Evolutionary conservation across 2,329 filamentous ascomycete genomes (phyloP), one percentile per base, ranked within the genome.

Genomic region (Microdochium bolleyi): DNA sequence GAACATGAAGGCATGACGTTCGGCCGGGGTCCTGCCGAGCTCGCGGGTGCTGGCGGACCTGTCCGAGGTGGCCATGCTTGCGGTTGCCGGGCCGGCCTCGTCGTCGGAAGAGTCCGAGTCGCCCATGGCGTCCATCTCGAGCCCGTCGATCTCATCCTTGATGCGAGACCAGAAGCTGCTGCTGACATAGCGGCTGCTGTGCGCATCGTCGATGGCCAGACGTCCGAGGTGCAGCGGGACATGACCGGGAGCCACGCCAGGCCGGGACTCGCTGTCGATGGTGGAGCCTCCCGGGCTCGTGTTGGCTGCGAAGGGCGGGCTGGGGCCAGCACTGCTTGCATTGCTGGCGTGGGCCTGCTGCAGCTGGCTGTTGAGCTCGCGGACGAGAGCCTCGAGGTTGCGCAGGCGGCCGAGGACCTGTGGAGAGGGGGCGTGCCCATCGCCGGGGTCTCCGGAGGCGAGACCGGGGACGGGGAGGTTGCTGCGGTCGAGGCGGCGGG

Each of bases 131-230:
- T 74, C 71, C 55, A 66, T 70, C 50, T 74, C 74, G 2, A 78
- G 61, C 1, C 65, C 71, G 53, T 75, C 69, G 9, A 80, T 67
- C 73, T 81, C 79, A 49, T 81, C 76, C 51, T 74, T 76, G n/a
- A 82, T 70, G 1, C 72, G 71, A 2, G 77, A 77, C 78, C 78
- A 82, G 57, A 82, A 81, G 14, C 73, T 73, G 55, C 69, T 79
- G 53, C 74, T 74, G 11, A 81, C 64, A 58, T 81, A 81, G 14
- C 72, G 71, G 37, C 69, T 74, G 13, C 62, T 65, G 5, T 60
- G 71, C 8, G 64, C 57, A 58, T 78, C 74, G 25, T 71, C 65
- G 2, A 78, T 58, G 2, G 79, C 72, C 38, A 80, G 58, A 49
- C 75, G 67, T 2, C 77, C 77, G 54, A 79, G 75, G 13, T 72